Evolutionary conservation across 2,329 filamentous ascomycete genomes (phyloP), one percentile per base, ranked within the genome.

Genomic region (Polytolypa hystricis): DNA sequence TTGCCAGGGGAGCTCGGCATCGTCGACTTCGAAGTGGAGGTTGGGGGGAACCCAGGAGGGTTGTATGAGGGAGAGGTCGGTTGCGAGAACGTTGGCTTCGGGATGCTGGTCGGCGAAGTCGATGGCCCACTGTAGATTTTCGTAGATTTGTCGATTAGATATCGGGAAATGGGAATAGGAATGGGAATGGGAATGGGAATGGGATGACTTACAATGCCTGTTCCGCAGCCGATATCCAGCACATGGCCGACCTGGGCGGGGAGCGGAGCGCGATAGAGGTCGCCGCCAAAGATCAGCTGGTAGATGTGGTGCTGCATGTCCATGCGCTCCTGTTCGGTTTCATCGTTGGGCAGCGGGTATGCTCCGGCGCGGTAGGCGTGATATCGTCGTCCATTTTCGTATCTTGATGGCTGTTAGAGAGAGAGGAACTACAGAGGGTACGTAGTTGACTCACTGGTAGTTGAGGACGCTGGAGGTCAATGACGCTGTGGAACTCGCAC

Each of bases 161-260:
- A 30, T 30, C 11, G 7, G 30, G 32, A 19, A 26, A 18, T 14
- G 23, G 7, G 5, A 19, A 30, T 19, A 40, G 28, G 23, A 20
- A 16, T 15, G n/a, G 14, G 21, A 33, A 15, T 21, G 11, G 11
- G 10, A 17, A 14, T 21, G 23, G 14, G n/a, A 6, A 20, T 18
- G 36, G 30, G 18, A 35, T 33, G 30, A 47, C 46, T 15, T 42
- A 45, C 45, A 33, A 60, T 52, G 12, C 66, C 66, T 2, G 67
- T 71, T 0, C 67, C 67, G 2, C 65, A 69, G n/a, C 67, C 67
- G 17, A 67, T 47, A 47, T 72, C 69, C 1, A 72, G 52, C 5
- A 62, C 52, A 3, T 50, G 53, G 4, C 41, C 33, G 8, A 55
- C 29, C 12, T 39, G 34, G n/a, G 42, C 38, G 9, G 43, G 34